phyloP scores from a whole-genome alignment of 2,329 filamentous ascomycete species.

The Fusarium tjaetaba region DNA sequence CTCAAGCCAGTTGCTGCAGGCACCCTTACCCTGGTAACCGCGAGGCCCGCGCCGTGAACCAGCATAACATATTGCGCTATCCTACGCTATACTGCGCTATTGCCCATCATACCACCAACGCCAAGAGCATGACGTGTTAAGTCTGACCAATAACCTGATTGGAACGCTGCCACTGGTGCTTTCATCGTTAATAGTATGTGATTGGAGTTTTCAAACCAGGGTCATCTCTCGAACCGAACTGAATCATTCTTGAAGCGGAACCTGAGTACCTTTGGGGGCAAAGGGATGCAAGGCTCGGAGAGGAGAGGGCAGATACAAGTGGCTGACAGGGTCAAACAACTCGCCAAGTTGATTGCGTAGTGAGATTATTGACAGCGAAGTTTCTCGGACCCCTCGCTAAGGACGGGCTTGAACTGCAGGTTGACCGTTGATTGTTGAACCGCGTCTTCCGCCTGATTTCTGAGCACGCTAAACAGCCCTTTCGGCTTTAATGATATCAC shows the following conservation, averaged over 20 bases:
- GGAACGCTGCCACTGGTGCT: background rate
- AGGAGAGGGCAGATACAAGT: accelerated
- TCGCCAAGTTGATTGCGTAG: background rate
- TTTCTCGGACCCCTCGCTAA: background rate
- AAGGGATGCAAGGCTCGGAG: accelerated
- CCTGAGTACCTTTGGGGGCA: background rate
- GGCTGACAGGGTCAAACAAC: background rate
- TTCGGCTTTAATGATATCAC: background rate
- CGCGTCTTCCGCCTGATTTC: background rate
- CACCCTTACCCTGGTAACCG: background rate
- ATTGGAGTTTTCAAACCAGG: background rate
- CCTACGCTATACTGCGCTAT: background rate
- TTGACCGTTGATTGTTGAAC: background rate
- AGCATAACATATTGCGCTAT: background rate
- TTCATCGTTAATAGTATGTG: background rate
- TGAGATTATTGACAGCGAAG: background rate
- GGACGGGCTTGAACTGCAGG: background rate
- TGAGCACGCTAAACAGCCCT: background rate
- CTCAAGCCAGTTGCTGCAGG: background rate
- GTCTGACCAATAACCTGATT: background rate
- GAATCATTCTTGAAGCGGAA: background rate
- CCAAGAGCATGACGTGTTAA: background rate
- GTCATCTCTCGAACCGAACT: background rate
- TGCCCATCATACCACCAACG: background rate
- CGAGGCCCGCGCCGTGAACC: background rate